Evolutionary conservation across 148 eudicot genomes (phyloP), one percentile per base, ranked within the genome.

Genomic region (Silene uniflora): DNA sequence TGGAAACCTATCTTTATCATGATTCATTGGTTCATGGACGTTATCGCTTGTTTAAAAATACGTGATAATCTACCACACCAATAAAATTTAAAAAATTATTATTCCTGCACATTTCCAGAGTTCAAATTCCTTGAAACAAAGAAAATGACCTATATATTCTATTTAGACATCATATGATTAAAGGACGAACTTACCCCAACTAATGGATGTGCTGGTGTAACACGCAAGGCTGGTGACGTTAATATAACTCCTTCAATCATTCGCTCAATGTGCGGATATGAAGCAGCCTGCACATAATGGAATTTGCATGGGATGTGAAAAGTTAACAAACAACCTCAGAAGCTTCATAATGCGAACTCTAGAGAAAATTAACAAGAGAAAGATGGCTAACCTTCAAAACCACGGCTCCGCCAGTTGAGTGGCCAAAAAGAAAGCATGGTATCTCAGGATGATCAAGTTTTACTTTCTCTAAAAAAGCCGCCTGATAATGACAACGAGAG

Each of bases 201-300:
- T 46, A 94, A 87, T 1, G 98, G 98, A 86, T 94, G 91, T 25
- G 98, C 85, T 69, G 98, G 91, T 79, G 84, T 89, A 32, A 94
- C 98, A 25, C 97, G 93, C 75, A 94, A 73, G 62, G 98, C 98
- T 62, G 98, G 98, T 69, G 98, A 94, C 63, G 98, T 94, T 84
- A 94, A 79, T 75, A 92, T 84, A 75, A 92, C 79, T 75, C 97
- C 97, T 68, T 92, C 91, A 71, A 94, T 60, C 87, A 91, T 86
- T 58, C 84, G 80, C 67, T 72, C 29, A 25, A 85, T 67, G 68
- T 54, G 82, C 7, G 85, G 87, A 46, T 54, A 44, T 35, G 75
- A 77, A 63, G 84, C 83, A 27, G 85, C 85, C 87, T 84, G 77
- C 69, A 83, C 3, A 52, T 52, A 65, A n/a, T 39, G 12, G 64